Percentiles rank a stretch among this genome's conserved stretches.
Conservation (phyloP, 2,329 filamentous ascomycete species). For the Dactylonectria macrodidyma region DNA sequence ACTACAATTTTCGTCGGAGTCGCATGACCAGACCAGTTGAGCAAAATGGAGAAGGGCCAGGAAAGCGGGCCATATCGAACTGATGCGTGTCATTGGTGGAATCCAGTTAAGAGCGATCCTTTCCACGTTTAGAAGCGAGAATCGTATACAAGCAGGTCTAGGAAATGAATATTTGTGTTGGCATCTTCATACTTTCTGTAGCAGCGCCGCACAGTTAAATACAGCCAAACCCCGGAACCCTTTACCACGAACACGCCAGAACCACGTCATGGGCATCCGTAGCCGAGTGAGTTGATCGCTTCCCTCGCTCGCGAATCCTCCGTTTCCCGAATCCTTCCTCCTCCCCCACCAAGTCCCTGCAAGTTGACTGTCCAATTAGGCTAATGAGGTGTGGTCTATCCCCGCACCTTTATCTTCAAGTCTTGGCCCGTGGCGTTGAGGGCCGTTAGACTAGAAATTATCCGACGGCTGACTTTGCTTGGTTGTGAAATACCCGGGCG, state of each 20-base stretch:
- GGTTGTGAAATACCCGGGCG: too few relatives aligned
- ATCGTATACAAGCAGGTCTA: neutral
- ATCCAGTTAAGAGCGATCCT: neutral
- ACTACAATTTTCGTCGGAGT: constrained; percentile 49
- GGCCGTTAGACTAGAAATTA: too few relatives aligned
- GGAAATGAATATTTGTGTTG: neutral
- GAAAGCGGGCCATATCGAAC: neutral
- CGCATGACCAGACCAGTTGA: constrained; percentile 19
- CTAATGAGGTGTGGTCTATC: neutral
- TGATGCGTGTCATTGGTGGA: neutral
- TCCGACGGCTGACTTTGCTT: too few relatives aligned
- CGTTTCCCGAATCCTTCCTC: neutral
- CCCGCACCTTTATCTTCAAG: neutral
- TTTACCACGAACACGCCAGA: neutral
- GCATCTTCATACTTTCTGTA: neutral
- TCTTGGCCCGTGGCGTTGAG: neutral
- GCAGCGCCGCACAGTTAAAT: neutral
- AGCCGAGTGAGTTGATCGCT: neutral
- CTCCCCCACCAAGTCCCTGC: neutral
- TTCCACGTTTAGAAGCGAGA: neutral
- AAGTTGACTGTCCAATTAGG: neutral
- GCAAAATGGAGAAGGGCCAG: neutral
- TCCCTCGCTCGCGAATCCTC: neutral
- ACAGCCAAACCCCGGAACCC: neutral
- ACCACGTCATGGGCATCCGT: neutral